phyloP scores from a whole-genome alignment of 2,329 filamentous ascomycete species.

The Aspergillus spinulosporus region DNA sequence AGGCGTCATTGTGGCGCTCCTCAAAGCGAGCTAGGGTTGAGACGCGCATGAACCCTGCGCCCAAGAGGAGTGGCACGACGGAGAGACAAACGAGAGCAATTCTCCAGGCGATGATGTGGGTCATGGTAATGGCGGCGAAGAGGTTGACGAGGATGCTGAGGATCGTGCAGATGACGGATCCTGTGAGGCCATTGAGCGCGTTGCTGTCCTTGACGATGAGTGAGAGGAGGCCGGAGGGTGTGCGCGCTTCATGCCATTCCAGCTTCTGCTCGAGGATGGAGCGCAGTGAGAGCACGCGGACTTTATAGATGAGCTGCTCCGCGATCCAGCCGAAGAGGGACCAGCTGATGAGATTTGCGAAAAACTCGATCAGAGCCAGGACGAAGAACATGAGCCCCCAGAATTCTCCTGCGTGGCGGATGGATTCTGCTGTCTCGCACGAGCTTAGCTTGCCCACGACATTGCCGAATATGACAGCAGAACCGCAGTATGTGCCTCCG shows the following conservation, averaged over 20 bases:
- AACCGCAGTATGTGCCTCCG: constrained; percentile 15
- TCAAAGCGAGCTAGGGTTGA: constrained; percentile 60
- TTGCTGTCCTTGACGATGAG: constrained; percentile 69
- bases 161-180: constrained; percentile 67
- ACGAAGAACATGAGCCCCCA: constrained; percentile 62
- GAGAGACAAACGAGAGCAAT: constrained; percentile 72
- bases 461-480: constrained; percentile 60
- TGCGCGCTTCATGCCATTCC: constrained; percentile 65
- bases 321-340: constrained; percentile 59
- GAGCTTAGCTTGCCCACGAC: constrained; percentile 58
- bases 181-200: constrained; percentile 66
- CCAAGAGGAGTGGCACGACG: constrained; percentile 66
- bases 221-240: constrained; percentile 61
- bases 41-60: constrained; percentile 68
- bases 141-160: constrained; percentile 70
- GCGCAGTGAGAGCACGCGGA: constrained; percentile 64
- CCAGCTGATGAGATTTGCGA: constrained; percentile 63
- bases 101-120: constrained; percentile 71
- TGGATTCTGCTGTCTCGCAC: constrained; percentile 52
- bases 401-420: constrained; percentile 50
- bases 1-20: constrained; percentile 53
- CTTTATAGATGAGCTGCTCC: constrained; percentile 64
- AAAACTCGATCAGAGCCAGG: constrained; percentile 60
- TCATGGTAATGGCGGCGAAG: constrained; percentile 64
- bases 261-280: constrained; percentile 66